Evolutionary conservation across 768 basidiomycete species (phyloP).

Genomic region (Pisolithus orientalis): DNA sequence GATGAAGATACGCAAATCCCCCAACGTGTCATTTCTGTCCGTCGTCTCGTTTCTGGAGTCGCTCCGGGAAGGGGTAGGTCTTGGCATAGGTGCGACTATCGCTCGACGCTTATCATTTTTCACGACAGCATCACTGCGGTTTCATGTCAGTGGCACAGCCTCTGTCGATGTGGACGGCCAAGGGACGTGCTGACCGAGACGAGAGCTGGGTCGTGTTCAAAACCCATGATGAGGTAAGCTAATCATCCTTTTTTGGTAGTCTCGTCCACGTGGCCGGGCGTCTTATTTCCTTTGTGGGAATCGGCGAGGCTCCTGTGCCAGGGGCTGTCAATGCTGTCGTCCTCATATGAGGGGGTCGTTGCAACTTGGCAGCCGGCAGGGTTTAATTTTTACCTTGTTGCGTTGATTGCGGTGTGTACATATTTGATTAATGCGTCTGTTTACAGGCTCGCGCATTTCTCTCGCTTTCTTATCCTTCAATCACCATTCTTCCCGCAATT

Average conservation of each 20-base stretch:
- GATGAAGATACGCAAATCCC: conserved; percentile 19
- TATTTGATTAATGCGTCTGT: conserved; percentile 7
- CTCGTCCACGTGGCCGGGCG: conserved; percentile 1
- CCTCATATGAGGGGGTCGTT: neutral
- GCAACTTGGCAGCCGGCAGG: too few relatives aligned
- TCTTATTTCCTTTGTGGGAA: conserved; percentile 9
- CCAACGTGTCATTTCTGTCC: conserved; percentile 15
- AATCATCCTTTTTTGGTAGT: conserved; percentile 1
- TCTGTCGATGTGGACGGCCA: conserved; percentile 44
- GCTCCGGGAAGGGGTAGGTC: conserved; percentile 16
- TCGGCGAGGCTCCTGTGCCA: conserved; percentile 3
- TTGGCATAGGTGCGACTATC: neutral
- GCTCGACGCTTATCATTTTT: conserved; percentile 3
- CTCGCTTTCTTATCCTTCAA: conserved; percentile 38
- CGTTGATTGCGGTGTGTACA: too few relatives aligned
- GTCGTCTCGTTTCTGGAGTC: conserved; percentile 21
- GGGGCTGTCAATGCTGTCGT: neutral
- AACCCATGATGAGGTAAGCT: conserved; percentile 56
- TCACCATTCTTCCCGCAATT: conserved; percentile 50
- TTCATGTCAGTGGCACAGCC: conserved; percentile 19
- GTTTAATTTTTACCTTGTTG: too few relatives aligned
- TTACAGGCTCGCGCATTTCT: conserved; percentile 50
- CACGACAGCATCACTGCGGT: conserved; percentile 6
- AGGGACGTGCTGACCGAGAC: conserved; percentile 29
- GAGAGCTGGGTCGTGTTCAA: conserved; percentile 52